Base-by-base conservation (phyloP, 208 protist genomes). In the Wallacemonas sp. region DNA sequence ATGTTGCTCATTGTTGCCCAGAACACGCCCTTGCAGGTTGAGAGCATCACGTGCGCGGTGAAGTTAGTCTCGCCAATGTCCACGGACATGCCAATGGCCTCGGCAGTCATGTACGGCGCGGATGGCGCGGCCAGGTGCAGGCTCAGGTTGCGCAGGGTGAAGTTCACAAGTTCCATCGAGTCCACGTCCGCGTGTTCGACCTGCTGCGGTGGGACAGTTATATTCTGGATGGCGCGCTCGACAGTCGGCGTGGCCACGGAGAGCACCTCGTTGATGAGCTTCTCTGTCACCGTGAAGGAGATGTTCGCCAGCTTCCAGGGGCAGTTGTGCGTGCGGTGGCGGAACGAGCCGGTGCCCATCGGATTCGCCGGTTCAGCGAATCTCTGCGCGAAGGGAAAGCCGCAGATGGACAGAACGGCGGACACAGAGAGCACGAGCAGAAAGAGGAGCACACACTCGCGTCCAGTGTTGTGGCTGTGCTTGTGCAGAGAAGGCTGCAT, bases 11-110 rank as follows among this genome's bases (percentile, higher is more conserved):
- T 57, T 18, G 76, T 76, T 4, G 62, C 64, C 32, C 57, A 69
- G 48, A 91, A 78, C 20, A 61, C 76, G n/a, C 79, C 79, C 4
- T 28, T 22, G 55, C 79, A 85, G 7, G 52, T 75, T 0, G 70
- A 55, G 2, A 79, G 46, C 36, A 67, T 54, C 75, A 85, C 36
- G 25, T 65, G 23, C n/a, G 79, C 67, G 20, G 63, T 61, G 54
- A 92, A 92, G 22, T 65, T 70, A n/a, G 81, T 87, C 23, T 81
- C 39, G 16, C 73, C 72, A 26, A 92, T 81, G 39, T 49, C 41
- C 4, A 84, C 44, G 45, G 45, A 63, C 16, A 94, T 33, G 31
- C 70, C 65, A 0, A 26, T 11, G 2, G 69, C 42, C 14, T 63
- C 54, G 4, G 82, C n/a, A 18, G 48, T 61, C 10, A 91, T 12